Evolutionary conservation across 305 asterid genomes (phyloP).

Genomic region (Fraxinus albicans): DNA sequence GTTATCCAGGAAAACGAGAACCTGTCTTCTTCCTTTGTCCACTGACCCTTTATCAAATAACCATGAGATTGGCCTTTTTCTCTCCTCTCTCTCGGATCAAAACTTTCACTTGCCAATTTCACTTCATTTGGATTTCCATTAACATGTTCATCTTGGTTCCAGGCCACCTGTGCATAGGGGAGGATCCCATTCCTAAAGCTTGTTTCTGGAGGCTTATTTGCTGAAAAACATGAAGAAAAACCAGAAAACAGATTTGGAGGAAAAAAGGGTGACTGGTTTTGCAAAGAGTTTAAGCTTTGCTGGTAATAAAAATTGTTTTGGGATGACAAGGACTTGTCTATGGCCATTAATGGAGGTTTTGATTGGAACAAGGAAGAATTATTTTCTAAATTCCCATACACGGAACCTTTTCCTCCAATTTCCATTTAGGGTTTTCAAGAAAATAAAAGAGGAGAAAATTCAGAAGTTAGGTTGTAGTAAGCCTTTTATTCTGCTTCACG

Average conservation of each 20-base stretch:
- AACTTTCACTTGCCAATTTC: no score
- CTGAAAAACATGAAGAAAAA: neutral
- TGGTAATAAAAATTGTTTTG: conserved; percentile 15
- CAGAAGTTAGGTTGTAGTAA: conserved; percentile 15
- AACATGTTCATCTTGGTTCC: no score
- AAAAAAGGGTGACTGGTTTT: neutral
- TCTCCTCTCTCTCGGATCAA: no score
- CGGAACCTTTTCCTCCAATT: conserved; percentile 29
- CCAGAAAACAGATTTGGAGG: neutral
- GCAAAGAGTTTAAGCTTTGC: neutral
- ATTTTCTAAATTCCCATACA: conserved; percentile 24
- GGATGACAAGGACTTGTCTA: conserved; percentile 35
- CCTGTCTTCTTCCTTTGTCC: no score
- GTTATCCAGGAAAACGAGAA: no score
- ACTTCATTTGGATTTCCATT: no score
- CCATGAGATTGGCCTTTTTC: no score
- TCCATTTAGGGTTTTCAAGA: conserved; percentile 37
- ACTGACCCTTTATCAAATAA: no score
- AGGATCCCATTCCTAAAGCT: conserved; percentile 5
- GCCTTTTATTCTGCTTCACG: conserved; percentile 2
- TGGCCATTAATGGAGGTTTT: conserved; percentile 32
- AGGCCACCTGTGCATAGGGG: neutral
- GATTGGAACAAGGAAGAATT: conserved; percentile 27
- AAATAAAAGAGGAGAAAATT: conserved; percentile 21
- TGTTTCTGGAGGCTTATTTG: neutral